Evolutionary conservation across 352 stramenopile genomes (phyloP), one percentile per base, ranked within the genome.

Genomic region (Pythium periplocum): DNA sequence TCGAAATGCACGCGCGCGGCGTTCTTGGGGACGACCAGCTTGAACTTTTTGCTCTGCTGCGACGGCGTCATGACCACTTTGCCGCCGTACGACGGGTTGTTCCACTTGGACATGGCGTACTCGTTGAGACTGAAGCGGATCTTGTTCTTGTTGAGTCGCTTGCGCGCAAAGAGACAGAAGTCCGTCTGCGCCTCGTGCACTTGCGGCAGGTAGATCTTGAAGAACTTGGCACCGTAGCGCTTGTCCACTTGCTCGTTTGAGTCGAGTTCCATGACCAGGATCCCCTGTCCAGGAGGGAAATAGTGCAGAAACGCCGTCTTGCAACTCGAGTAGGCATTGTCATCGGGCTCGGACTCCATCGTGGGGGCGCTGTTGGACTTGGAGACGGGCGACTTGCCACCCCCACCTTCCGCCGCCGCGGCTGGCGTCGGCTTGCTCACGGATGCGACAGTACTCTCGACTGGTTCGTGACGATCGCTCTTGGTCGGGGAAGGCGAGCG

Each of bases 121-220:
- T 88, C 77, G 54, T 78, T 71, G 50, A 89, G 57, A 65, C 78
- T 92, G 58, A 92, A 92, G 30, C 82, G 78, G 45, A 79, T 82
- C 48, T 92, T 92, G 71, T 77, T 66, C 58, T 92, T 92, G 62
- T 77, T 70, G 35, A 82, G 41, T 0, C 78, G 71, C 52, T 89
- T 88, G 11, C 78, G 75, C n/a, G 77, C 77, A 48, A 78, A 90
- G n/a, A 92, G 53, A 36, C 75, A 92, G 57, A 86, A 87, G 36
- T 92, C 82, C 1, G 42, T 78, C 55, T 92, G 82, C n/a, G 36
- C 66, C 30, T 82, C 62, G 57, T 86, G 70, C 30, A 92, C 76
- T 41, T 92, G 82, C 2, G 82, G 82, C 11, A 92, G 55, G 49
- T 86, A 92, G 45, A 92, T 73, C 40, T 71, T 71, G 44, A 92